Percentiles rank a stretch among this genome's conserved stretches.
Conservation (phyloP, 164 flowering plant species). For the Taxillus chinensis region DNA sequence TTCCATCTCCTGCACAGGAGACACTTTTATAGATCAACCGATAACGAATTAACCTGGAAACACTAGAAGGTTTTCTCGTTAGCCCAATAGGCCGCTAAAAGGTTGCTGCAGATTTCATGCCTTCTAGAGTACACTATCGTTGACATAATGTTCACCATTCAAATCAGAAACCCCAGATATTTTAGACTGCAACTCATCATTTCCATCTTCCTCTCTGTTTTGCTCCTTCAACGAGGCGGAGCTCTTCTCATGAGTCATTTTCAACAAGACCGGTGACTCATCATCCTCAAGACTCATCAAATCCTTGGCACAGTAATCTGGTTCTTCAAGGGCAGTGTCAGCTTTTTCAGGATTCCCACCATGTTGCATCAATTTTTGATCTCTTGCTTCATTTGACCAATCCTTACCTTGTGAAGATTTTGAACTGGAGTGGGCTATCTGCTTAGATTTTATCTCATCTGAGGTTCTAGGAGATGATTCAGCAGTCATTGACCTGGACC, state of each 20-base stretch:
- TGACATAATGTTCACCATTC: not conserved
- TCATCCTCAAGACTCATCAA: slow-evolving; percentile 9
- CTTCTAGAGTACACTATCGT: not conserved
- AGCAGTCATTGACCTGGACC: slow-evolving; percentile 15
- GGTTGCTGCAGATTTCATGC: not conserved
- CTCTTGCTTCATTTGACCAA: slow-evolving; percentile 14
- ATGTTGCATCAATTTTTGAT: slow-evolving; percentile 16
- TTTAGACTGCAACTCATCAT: not conserved
- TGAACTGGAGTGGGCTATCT: slow-evolving; percentile 29
- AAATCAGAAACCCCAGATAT: not conserved
- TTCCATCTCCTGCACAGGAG: slow-evolving; percentile 13
- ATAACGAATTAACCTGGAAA: not conserved
- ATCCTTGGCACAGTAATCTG: slow-evolving; percentile 8
- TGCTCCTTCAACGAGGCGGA: slow-evolving; percentile 7
- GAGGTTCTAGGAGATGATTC: slow-evolving; percentile 18
- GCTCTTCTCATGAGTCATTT: slow-evolving; percentile 1
- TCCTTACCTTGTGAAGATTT: slow-evolving; percentile 23
- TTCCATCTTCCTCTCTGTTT: slow-evolving; percentile 6
- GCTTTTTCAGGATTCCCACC: slow-evolving; percentile 8
- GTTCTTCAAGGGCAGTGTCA: slow-evolving; percentile 8
- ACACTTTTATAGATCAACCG: not conserved
- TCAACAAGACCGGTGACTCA: slow-evolving; percentile 1
- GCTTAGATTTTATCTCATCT: slow-evolving; percentile 14
- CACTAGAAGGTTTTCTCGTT: slow-evolving; percentile 1
- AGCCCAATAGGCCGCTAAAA: not conserved